A percentile compares a stretch with the other conserved stretches of the same genome.
These are phyloP conservation scores for Biscogniauxia mediterranea DNA, from an alignment of 2,329 filamentous ascomycete genomes.

Conservation along the genomic window DNA sequence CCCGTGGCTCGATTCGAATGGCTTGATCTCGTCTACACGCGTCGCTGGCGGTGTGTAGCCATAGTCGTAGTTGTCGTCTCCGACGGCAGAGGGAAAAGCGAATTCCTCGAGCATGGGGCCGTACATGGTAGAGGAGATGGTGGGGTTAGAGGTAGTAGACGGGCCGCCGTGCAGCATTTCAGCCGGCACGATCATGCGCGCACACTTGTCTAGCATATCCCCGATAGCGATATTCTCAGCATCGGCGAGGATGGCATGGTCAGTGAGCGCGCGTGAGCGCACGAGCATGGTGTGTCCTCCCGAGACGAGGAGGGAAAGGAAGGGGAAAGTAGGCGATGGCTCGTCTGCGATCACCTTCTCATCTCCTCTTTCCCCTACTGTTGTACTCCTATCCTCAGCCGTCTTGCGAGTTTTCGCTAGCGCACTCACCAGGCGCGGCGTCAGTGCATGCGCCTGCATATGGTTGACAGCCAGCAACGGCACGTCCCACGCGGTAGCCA, in stretches of 20 bases:
- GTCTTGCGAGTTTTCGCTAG: constrained; percentile 39
- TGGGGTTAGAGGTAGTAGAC: constrained; percentile 44
- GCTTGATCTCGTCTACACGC: constrained; percentile 57
- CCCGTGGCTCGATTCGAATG: constrained; percentile 36
- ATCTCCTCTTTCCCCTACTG: background rate
- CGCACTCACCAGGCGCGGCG: constrained; percentile 72
- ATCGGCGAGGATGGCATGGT: constrained; percentile 71
- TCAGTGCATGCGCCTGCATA: constrained; percentile 95
- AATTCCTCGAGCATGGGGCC: constrained; percentile 76
- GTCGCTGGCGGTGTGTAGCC: constrained; percentile 57
- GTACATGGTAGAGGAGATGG: constrained; percentile 69
- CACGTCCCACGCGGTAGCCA: constrained; percentile 78
- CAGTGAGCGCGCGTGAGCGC: constrained; percentile 63
- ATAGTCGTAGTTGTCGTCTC: constrained; percentile 36
- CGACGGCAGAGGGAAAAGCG: constrained; percentile 59
- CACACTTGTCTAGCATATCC: constrained; percentile 85
- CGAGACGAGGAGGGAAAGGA: constrained; percentile 83
- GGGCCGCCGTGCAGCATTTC: background rate
- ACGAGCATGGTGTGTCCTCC: constrained; percentile 91
- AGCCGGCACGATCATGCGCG: constrained; percentile 69
- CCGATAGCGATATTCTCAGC: constrained; percentile 84
- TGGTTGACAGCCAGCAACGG: constrained; percentile 88
- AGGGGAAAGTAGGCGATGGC: constrained; percentile 66
- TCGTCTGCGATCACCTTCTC: constrained; percentile 1
- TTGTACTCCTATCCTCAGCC: constrained; percentile 9